Base-by-base conservation (phyloP, 148 eudicot genomes). In the Rhododendron molle region DNA sequence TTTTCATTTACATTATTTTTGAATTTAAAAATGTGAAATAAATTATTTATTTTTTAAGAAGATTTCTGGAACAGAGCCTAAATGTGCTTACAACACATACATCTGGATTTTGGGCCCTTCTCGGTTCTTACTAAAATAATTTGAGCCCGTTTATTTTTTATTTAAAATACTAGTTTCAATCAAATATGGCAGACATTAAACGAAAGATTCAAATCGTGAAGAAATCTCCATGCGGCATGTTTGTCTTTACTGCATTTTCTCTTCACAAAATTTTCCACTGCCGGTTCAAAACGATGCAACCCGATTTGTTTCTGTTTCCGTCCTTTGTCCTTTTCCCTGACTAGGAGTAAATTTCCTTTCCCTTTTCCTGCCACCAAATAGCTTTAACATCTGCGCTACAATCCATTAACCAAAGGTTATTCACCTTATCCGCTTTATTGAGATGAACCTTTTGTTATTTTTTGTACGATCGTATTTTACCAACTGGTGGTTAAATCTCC, bases 401-500 rank as follows among this genome's bases (percentile, higher is more conserved):
- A 73, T 56, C 60, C 43, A 69, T 38, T 69, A 40, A 83, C 78
- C 82, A n/a, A 30, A 12, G 76, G 82, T 82, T 15, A 30, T 23
- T 38, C 46, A 15, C 14, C 20, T 49, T 12, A 21, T 5, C 47
- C 83, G 65, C 36, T 38, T 79, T 81, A 30, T 85, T 7, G 28
- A 26, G 3, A 20, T 85, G 56, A 80, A 34, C 28, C 44, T 83
- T 36, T 34, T 52, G 21, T 16, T 54, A 54, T 65, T 44, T 47
- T 26, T 81, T 44, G n/a, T 4, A 69, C 74, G 13, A 28, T 84
- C 56, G 47, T 7, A 26, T 21, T 15, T 15, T 47, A 14, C 34
- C 54, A 83, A 92, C 89, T 86, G 91, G 89, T 56, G 88, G 93
- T 90, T 91, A 76, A 90, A 54, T 83, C 88, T 88, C 78, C 49